phyloP scores from a whole-genome alignment of 495 filamentous ascomycete species.

The Geopyxis carbonaria region DNA sequence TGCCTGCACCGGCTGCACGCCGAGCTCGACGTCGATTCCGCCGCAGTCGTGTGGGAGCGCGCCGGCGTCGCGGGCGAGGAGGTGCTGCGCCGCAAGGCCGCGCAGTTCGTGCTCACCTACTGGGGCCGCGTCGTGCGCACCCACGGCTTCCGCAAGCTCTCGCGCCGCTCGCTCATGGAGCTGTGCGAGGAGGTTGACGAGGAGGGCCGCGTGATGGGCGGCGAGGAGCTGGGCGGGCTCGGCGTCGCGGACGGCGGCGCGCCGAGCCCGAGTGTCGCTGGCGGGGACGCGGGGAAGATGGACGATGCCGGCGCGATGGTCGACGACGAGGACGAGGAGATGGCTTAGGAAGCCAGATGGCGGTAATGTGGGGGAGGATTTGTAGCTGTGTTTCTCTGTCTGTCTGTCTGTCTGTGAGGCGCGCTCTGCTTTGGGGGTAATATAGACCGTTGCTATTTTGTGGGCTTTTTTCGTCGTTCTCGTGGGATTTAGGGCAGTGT shows the following conservation, averaged over 20 bases:
- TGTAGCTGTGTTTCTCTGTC: slow-evolving; percentile 20
- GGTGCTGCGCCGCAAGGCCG: slow-evolving; percentile 76
- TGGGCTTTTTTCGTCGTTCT: too few species aligned
- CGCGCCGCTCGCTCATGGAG: slow-evolving; percentile 60
- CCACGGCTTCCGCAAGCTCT: slow-evolving; percentile 63
- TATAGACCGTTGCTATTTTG: too few species aligned
- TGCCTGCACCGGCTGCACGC: slow-evolving; percentile 73
- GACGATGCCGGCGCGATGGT: slow-evolving; percentile 5
- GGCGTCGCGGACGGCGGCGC: slow-evolving; percentile 4
- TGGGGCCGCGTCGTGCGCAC: slow-evolving; percentile 93
- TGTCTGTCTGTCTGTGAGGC: too few species aligned
- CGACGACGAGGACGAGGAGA: slow-evolving; percentile 19
- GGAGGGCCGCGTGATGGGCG: slow-evolving; percentile 72
- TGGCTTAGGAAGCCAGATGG: slow-evolving; percentile 11
- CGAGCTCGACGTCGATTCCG: slow-evolving; percentile 85
- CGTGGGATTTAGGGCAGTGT: too few species aligned
- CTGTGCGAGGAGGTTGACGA: slow-evolving; percentile 85
- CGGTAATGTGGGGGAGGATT: slow-evolving; percentile 15
- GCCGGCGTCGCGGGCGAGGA: slow-evolving; percentile 78
- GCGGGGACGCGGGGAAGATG: slow-evolving; percentile 14
- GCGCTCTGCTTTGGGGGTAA: too few species aligned
- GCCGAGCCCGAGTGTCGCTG: slow-evolving; percentile 2
- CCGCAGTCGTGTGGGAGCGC: slow-evolving; percentile 90
- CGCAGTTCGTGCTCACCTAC: slow-evolving; percentile 71
- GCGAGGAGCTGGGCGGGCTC: slow-evolving; percentile 25